Evolutionary conservation across 345 rosid genomes (phyloP).

Genomic region (Gossypium thurberi): DNA sequence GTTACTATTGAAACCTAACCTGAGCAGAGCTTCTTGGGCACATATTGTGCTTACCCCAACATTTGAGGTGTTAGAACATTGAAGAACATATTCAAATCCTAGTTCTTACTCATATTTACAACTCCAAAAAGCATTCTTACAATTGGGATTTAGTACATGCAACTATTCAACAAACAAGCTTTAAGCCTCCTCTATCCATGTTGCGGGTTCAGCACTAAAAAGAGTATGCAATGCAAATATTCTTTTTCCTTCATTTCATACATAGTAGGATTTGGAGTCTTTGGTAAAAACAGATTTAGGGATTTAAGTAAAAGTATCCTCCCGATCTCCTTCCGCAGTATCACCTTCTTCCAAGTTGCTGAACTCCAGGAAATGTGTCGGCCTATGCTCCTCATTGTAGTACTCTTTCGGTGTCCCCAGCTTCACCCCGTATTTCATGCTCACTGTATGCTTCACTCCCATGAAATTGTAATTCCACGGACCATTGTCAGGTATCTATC

Average conservation of each 20-base stretch:
- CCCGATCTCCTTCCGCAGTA: slow-evolving; percentile 70
- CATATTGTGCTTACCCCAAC: no score
- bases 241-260: no score
- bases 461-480: slow-evolving; percentile 98
- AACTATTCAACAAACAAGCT: neutral
- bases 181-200: no score
- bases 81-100: neutral
- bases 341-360: slow-evolving; percentile 90
- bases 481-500: slow-evolving; percentile 77
- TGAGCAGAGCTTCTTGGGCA: no score
- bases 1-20: no score
- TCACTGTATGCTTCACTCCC: slow-evolving; percentile 90
- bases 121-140: neutral
- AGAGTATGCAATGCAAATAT: no score
- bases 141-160: neutral
- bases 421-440: slow-evolving; percentile 89
- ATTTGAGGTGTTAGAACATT: no score
- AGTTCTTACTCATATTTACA: neutral
- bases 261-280: neutral
- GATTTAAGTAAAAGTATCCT: slow-evolving; percentile 66
- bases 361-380: slow-evolving; percentile 93
- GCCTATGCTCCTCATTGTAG: slow-evolving; percentile 89
- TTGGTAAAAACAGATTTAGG: neutral
- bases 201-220: no score
- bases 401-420: slow-evolving; percentile 83